Evolutionary conservation across 108 stramenopile species (phyloP).

Genomic region (Cyclotella distinguenda): DNA sequence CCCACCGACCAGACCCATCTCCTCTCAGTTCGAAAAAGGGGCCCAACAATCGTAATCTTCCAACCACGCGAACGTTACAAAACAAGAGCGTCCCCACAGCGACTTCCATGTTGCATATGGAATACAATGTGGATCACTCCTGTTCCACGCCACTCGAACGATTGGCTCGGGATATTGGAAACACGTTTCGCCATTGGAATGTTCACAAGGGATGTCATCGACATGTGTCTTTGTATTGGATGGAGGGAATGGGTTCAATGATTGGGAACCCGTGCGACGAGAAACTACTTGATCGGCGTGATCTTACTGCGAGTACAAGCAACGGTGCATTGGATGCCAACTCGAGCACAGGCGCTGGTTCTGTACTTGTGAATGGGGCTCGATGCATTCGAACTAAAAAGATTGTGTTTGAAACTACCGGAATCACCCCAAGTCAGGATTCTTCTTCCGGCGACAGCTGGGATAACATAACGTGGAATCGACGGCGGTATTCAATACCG

Average conservation of each 20-base stretch:
- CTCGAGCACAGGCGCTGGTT: neutral
- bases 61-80: neutral
- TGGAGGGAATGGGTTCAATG: constrained; percentile 13
- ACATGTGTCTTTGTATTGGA: constrained; percentile 62
- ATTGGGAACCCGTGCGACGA: neutral
- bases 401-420: constrained; percentile 35
- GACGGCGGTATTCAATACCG: constrained; percentile 50
- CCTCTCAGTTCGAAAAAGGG: no score
- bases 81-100: neutral
- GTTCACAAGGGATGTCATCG: constrained; percentile 72
- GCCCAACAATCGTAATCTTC: constrained; percentile 1
- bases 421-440: constrained; percentile 21
- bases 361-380: constrained; percentile 11
- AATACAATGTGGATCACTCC: constrained; percentile 88
- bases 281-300: no score
- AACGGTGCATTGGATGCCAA: no score
- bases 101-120: constrained; percentile 30
- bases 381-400: constrained; percentile 42
- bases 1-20: no score
- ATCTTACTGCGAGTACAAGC: no score
- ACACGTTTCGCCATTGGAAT: constrained; percentile 72
- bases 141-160: constrained; percentile 83
- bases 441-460: constrained; percentile 2
- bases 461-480: constrained; percentile 10
- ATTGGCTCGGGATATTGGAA: constrained; percentile 78